Evolutionary conservation across 2,329 filamentous ascomycete genomes (phyloP).

Genomic region (Calonectria leucothoes): DNA sequence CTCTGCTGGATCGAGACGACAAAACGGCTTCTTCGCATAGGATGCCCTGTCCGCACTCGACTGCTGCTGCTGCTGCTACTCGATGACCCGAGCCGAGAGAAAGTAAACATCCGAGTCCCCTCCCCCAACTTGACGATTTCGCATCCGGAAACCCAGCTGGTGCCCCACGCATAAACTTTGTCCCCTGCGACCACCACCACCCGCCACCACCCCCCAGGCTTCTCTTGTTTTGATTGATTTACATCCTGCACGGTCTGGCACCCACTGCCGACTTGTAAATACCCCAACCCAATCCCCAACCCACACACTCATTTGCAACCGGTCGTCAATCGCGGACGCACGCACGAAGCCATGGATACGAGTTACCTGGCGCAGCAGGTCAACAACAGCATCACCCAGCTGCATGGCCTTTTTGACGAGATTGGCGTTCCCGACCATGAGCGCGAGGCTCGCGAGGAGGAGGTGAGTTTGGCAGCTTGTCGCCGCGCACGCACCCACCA

Average conservation of each 20-base stretch:
- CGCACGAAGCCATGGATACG: conserved; percentile 77
- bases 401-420: conserved; percentile 96
- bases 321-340: conserved; percentile 15
- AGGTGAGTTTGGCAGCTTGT: conserved; percentile 68
- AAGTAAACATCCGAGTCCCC: conserved; percentile 41
- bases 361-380: conserved; percentile 95
- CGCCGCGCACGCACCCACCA: background rate
- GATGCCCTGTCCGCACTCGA: conserved; percentile 38
- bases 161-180: conserved; percentile 8
- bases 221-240: conserved; percentile 24
- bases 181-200: conserved; percentile 11
- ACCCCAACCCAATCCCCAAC: conserved; percentile 10
- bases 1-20: conserved; percentile 30
- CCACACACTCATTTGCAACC: conserved; percentile 27
- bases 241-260: conserved; percentile 16
- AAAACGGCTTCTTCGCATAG: conserved; percentile 34
- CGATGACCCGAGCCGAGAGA: conserved; percentile 42
- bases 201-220: background rate
- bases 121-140: conserved; percentile 30
- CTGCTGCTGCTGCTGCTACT: conserved; percentile 40
- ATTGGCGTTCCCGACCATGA: conserved; percentile 96
- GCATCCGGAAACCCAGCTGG: conserved; percentile 33
- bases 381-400: conserved; percentile 90
- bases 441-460: conserved; percentile 87
- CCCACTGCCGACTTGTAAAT: conserved; percentile 19